These are phyloP conservation scores for Claviceps sp. DNA, from an alignment of 2,329 filamentous ascomycete species.

Conservation along the genomic window DNA sequence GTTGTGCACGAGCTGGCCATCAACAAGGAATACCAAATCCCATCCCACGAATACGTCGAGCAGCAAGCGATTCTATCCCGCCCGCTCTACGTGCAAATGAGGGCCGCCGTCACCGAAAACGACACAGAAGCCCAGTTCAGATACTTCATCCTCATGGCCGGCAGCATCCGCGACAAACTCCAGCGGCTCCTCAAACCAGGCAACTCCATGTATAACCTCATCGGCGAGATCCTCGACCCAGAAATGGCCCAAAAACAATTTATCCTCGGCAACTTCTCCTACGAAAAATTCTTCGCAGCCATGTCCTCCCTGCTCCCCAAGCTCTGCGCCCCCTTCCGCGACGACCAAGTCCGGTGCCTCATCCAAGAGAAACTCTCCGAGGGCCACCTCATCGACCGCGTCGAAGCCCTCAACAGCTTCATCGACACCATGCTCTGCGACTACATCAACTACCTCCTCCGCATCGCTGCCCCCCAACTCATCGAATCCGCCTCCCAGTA, in stretches of 20 bases:
- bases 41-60: conserved; percentile 44
- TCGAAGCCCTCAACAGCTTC: conserved; percentile 61
- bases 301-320: conserved; percentile 65
- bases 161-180: conserved; percentile 58
- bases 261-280: conserved; percentile 60
- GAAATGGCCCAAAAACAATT: conserved; percentile 60
- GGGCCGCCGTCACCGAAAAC: conserved; percentile 51
- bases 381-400: conserved; percentile 58
- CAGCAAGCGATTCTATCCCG: conserved; percentile 36
- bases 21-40: conserved; percentile 64
- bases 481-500: conserved; percentile 60
- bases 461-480: conserved; percentile 56
- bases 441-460: conserved; percentile 69
- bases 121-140: conserved; percentile 50
- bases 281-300: conserved; percentile 65
- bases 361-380: conserved; percentile 46
- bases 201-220: conserved; percentile 61
- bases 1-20: conserved; percentile 70
- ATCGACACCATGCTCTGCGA: conserved; percentile 69
- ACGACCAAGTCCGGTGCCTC: conserved; percentile 58
- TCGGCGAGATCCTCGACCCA: conserved; percentile 62
- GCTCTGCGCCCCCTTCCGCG: conserved; percentile 69
- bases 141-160: conserved; percentile 58
- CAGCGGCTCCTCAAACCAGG: conserved; percentile 57
- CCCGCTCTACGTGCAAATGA: conserved; percentile 44